Conservation (phyloP, 495 filamentous ascomycete genomes). For the Penicillium pancosmium region DNA sequence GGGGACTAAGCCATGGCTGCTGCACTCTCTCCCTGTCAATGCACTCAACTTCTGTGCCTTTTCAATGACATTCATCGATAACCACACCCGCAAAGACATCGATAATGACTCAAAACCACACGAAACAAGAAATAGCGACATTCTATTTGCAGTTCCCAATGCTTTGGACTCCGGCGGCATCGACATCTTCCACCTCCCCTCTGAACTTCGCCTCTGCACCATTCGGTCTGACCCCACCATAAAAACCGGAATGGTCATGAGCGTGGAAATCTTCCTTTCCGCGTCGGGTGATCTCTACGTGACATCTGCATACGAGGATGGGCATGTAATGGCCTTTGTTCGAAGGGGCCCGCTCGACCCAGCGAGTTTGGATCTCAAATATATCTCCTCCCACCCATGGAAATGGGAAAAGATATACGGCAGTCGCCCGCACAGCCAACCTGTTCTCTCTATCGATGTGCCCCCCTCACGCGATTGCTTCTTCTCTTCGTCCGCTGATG, state of each 20-base stretch:
- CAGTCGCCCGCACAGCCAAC: constrained; percentile 73
- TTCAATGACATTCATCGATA: constrained; percentile 48
- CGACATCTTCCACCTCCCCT: constrained; percentile 85
- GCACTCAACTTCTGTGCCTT: constrained; percentile 97
- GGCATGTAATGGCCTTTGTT: constrained; percentile 64
- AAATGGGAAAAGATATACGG: constrained; percentile 69
- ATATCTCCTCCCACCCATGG: constrained; percentile 24
- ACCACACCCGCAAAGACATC: neutral
- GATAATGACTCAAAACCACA: neutral
- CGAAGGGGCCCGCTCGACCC: constrained; percentile 29
- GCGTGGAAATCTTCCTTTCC: constrained; percentile 60
- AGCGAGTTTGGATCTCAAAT: constrained; percentile 12
- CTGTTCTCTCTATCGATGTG: constrained; percentile 77
- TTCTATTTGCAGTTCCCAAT: constrained; percentile 76
- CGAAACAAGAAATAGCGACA: constrained; percentile 17
- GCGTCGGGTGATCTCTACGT: constrained; percentile 47
- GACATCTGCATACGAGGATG: constrained; percentile 85
- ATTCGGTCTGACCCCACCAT: constrained; percentile 57
- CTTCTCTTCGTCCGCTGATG: constrained; percentile 84
- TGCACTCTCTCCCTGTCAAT: constrained; percentile 83
- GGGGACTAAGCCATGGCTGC: constrained; percentile 73
- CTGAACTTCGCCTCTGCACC: constrained; percentile 66
- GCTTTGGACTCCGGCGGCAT: constrained; percentile 76
- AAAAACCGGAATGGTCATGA: constrained; percentile 91
- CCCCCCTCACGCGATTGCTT: constrained; percentile 61